phyloP scores from a whole-genome alignment of 441 rosid genomes.

The Pelargonium myrrhifolium region DNA sequence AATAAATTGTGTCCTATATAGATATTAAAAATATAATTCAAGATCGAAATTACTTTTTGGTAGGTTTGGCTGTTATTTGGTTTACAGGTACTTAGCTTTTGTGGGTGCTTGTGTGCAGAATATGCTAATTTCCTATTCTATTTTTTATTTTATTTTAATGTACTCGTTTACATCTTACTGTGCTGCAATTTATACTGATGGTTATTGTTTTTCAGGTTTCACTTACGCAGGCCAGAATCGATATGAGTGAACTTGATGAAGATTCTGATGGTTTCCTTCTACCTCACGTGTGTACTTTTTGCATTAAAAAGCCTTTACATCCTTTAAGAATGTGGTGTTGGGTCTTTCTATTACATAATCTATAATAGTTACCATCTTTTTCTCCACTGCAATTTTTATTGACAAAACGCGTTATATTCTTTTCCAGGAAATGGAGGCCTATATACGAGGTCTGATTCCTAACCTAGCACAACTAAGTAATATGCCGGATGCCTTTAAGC shows the following conservation, averaged over 20 bases:
- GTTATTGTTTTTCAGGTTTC: slow-evolving; percentile 62
- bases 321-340: slow-evolving; percentile 2
- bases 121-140: no score
- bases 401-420: neutral
- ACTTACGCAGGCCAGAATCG: slow-evolving; percentile 97
- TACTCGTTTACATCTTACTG: no score
- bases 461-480: slow-evolving; percentile 90
- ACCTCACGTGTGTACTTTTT: slow-evolving; percentile 44
- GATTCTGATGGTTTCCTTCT: slow-evolving; percentile 99
- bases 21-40: no score
- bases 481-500: slow-evolving; percentile 79
- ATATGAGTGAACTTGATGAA: slow-evolving; percentile 98
- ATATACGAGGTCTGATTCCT: slow-evolving; percentile 91
- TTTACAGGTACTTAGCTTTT: no score
- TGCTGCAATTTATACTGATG: no score
- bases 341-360: slow-evolving; percentile 9
- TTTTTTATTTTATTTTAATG: no score
- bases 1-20: no score
- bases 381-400: neutral
- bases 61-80: no score
- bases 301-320: slow-evolving; percentile 7
- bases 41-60: no score
- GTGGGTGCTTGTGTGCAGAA: no score
- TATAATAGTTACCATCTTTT: neutral
- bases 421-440: slow-evolving; percentile 94